Percentiles rank a stretch among this genome's conserved stretches.
Conservation (phyloP, 768 basidiomycete species). For the Boletus patriciae region DNA sequence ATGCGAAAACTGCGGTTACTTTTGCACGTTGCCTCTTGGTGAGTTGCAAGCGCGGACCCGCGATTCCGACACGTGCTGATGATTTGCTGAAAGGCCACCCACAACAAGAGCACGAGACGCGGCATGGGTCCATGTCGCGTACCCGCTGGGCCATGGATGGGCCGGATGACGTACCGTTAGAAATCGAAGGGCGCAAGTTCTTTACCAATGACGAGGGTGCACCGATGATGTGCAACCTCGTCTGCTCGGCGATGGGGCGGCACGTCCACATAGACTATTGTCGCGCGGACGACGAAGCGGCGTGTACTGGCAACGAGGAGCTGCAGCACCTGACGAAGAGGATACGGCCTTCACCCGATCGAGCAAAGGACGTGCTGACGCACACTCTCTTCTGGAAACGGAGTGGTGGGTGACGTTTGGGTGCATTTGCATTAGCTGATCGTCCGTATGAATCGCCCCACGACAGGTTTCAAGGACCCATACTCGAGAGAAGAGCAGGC, state of each 20-base stretch:
- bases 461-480: slow-evolving; percentile 60
- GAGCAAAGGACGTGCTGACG: slow-evolving; percentile 53
- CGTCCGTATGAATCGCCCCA: background rate
- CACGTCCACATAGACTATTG: slow-evolving; percentile 61
- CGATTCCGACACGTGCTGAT: background rate
- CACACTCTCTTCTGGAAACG: slow-evolving; percentile 59
- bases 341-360: slow-evolving; percentile 47
- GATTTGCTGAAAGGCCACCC: slow-evolving; percentile 44
- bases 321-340: slow-evolving; percentile 45
- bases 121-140: slow-evolving; percentile 62
- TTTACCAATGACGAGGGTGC: slow-evolving; percentile 55
- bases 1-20: slow-evolving; percentile 57
- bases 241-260: slow-evolving; percentile 55
- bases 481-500: slow-evolving; percentile 58
- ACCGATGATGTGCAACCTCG: slow-evolving; percentile 61
- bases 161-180: slow-evolving; percentile 47
- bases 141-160: slow-evolving; percentile 59
- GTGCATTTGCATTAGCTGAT: background rate
- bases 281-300: slow-evolving; percentile 37
- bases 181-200: slow-evolving; percentile 57
- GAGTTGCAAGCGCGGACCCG: background rate
- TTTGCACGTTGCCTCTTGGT: slow-evolving; percentile 59
- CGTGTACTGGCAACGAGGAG: slow-evolving; percentile 43
- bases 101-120: slow-evolving; percentile 61
- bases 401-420: slow-evolving; percentile 39